Base-by-base conservation (phyloP, 2,329 filamentous ascomycete genomes). In the Simplicillium sp. region DNA sequence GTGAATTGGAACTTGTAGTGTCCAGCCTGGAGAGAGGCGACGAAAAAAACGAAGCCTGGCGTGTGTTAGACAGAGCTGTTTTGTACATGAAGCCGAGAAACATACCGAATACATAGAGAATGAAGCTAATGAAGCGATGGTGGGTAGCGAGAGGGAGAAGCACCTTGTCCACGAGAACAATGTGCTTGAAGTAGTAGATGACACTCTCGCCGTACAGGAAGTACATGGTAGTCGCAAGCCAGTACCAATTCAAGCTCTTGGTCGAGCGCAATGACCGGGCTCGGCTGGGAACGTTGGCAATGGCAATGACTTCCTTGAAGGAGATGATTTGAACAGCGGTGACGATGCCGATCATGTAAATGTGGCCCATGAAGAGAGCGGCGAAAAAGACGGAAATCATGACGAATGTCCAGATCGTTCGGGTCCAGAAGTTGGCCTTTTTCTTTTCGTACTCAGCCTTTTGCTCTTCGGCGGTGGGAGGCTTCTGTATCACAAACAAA, bases 181-280 rank as follows among this genome's bases (percentile, higher is more conserved):
- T 90, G 60, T 98, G 92, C 74, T 98, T 98, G 68, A 98, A 98
- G 67, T 98, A 98, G 70, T 98, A 98, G 56, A 98, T 95, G 57
- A 98, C 90, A 55, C 87, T 96, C 67, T 98, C 92, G 57, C 92
- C 92, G 59, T 98, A 98, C 38, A 98, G 73, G 54, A 95, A 98
- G 71, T 98, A 98, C 90, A 98, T 97, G 51, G 90, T 95, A 18
- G 86, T 87, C n/a, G 88, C 92, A 40, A 98, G 75, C 71, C 94
- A 98, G 65, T 98, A 98, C 92, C 92, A 98, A 65, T 97, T 97
- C 53, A 98, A 71, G 50, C 87, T 88, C 70, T 96, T 96, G 50
- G 90, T 96, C 53, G 94, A 94, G 44, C 84, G 84, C 46, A 98
- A 73, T 59, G 90, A 87, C 56, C 90, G 83, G 48, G 89, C 89